Conservation (phyloP, 805 yeast species). For the Cyberlindnera xishuangbannaensis region DNA sequence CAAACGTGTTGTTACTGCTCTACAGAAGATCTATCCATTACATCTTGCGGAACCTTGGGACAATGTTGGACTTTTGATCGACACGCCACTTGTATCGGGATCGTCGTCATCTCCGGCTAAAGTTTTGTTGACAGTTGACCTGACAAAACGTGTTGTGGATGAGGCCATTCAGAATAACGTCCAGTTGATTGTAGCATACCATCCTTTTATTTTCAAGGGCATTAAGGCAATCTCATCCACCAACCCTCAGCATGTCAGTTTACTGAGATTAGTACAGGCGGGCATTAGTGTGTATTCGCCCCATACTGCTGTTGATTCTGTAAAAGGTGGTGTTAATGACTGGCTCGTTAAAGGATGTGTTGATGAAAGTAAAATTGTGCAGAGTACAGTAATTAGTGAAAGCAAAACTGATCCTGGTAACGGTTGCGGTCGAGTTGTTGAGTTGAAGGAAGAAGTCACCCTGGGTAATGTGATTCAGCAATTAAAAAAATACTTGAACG, state of each 20-base stretch:
- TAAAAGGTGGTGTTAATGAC: slow-evolving; percentile 89
- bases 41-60: slow-evolving; percentile 92
- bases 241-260: slow-evolving; percentile 79
- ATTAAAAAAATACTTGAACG: slow-evolving; percentile 47
- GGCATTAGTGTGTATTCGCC: slow-evolving; percentile 92
- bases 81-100: slow-evolving; percentile 35
- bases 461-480: slow-evolving; percentile 41
- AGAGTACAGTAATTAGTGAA: slow-evolving; percentile 37
- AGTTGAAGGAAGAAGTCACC: slow-evolving; percentile 37
- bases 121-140: slow-evolving; percentile 71
- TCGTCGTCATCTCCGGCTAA: slow-evolving; percentile 16
- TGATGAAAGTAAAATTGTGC: slow-evolving; percentile 23
- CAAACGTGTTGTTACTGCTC: slow-evolving; percentile 40
- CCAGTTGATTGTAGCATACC: slow-evolving; percentile 74
- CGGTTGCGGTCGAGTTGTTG: slow-evolving; percentile 79
- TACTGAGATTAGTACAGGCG: slow-evolving; percentile 63
- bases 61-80: slow-evolving; percentile 87
- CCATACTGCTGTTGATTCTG: slow-evolving; percentile 95
- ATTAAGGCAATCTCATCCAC: slow-evolving; percentile 58
- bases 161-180: slow-evolving; percentile 64
- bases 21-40: slow-evolving; percentile 76
- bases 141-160: slow-evolving; percentile 75
- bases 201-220: slow-evolving; percentile 91
- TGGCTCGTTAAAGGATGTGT: slow-evolving; percentile 70
- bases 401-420: slow-evolving; percentile 38